Evolutionary conservation across 306 rosid species (phyloP), one percentile per base, ranked within the genome.

Genomic region (Lotus japonicus): DNA sequence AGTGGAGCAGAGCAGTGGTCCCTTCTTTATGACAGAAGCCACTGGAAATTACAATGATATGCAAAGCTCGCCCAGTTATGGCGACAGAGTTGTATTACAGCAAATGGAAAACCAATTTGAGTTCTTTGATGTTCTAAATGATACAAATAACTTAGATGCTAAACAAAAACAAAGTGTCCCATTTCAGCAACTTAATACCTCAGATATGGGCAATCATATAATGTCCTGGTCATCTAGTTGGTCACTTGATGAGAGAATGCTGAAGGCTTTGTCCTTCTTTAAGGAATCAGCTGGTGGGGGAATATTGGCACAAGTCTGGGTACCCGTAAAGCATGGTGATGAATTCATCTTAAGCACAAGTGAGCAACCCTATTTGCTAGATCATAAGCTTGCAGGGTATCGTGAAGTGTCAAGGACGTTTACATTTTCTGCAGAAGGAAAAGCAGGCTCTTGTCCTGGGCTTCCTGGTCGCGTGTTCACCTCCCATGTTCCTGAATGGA

Each of bases 281-380:
- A 95, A 88, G 80, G 99, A 84, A 78, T 85, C 95, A 9, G 86
- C 88, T 26, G 85, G 88, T 45, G 96, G 79, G 50, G 95, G 95
- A 38, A 87, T 95, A 81, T 81, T 95, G 76, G 97, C 96, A 5
- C 99, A 95, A 87, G 87, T 95, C 36, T 95, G 99, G 99, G 96
- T 85, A 44, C 99, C 99, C 7, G 44, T 81, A 69, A 85, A 76
- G 77, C 84, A 75, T 44, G 92, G 96, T 31, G 81, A 87, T 75
- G 84, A 82, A 21, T 70, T 66, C 69, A 44, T 88, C 68, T 83
- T 95, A 75, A 90, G 85, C 76, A 95, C 99, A 63, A 82, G 87
- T 60, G 95, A 95, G 52, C 99, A 90, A 71, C 99, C 99, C n/a
- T 95, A 87, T 79, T 81, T 95, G 77, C 89, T 95, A 19, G 99